These are phyloP conservation scores for Aspergillus cejpii DNA, from an alignment of 2,329 filamentous ascomycete species.

Conservation along the genomic window DNA sequence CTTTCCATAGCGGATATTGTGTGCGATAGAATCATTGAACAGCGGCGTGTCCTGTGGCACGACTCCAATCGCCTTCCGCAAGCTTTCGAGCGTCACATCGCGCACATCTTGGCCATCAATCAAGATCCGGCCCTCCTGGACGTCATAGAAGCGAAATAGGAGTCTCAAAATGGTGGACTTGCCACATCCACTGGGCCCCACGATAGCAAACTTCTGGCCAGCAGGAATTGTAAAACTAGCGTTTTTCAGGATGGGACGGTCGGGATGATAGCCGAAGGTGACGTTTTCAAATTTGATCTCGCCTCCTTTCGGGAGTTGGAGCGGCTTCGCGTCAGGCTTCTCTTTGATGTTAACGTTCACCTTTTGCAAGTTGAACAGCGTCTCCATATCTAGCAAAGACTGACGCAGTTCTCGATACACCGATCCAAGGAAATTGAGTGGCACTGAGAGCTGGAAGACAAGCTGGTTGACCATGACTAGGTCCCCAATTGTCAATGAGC, in stretches of 20 bases:
- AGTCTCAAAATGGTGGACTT: slow-evolving; percentile 90
- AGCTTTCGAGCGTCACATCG: slow-evolving; percentile 70
- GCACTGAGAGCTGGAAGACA: slow-evolving; percentile 94
- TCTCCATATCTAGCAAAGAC: slow-evolving; percentile 96
- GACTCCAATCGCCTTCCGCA: slow-evolving; percentile 81
- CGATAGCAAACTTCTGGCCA: slow-evolving; percentile 91
- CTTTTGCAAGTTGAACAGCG: slow-evolving; percentile 92
- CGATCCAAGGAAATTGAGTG: slow-evolving; percentile 94
- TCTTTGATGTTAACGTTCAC: slow-evolving; percentile 87
- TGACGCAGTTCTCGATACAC: slow-evolving; percentile 94
- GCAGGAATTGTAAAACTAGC: slow-evolving; percentile 84
- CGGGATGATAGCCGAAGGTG: slow-evolving; percentile 81
- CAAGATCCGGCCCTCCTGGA: slow-evolving; percentile 73
- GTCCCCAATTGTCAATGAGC: slow-evolving; percentile 82
- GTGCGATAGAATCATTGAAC: slow-evolving; percentile 92
- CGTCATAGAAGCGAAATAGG: slow-evolving; percentile 91
- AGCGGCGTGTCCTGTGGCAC: slow-evolving; percentile 95
- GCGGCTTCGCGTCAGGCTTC: slow-evolving; percentile 62
- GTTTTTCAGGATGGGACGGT: slow-evolving; percentile 79
- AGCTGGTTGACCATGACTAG: slow-evolving; percentile 98
- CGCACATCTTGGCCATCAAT: slow-evolving; percentile 92
- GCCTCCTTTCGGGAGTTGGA: slow-evolving; percentile 68
- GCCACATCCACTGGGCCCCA: slow-evolving; percentile 90
- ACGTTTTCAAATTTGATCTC: slow-evolving; percentile 95
- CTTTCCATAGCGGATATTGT: slow-evolving; percentile 91